Base-by-base conservation (phyloP, 1,139 yeast genomes). In the Sugiyamaella xylanicola region DNA sequence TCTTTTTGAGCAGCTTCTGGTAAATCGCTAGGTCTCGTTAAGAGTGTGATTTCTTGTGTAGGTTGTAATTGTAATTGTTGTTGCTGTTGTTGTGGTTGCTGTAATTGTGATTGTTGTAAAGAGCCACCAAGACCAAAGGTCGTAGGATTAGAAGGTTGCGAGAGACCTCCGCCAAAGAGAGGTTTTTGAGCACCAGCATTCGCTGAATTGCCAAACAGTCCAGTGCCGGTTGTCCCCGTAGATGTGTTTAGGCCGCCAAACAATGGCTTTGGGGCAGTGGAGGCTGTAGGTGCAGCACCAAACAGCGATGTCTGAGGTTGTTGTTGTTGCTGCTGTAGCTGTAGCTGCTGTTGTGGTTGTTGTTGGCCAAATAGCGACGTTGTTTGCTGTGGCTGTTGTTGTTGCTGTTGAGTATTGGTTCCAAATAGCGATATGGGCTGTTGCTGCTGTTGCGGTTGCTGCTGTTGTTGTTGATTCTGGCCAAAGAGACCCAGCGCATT, bases 1-100 rank as follows among this genome's bases (percentile, higher is more conserved):
- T 90, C 89, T 64, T 82, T 85, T 64, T 91, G 91, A 42, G 82
- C 77, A 11, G 81, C 82, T 43, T 79, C 84, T 0, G 98, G 96
- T 48, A 93, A 77, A 62, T 92, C 98, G 11, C 87, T 85, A 2
- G 92, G 93, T 54, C 95, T 79, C 0, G 97, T 89, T 80, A 92
- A 83, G 4, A 96, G 87, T 2, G 93, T 59, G 48, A 53, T 55
- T 43, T 50, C 51, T 35, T 29, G 52, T 42, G 68, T 76, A 36
- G 68, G 76, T 52, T 70, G 77, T 54, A 66, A 73, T 44, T 63
- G 73, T 48, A 62, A 69, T 51, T 64, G 74, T 56, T 65, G 71
- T 50, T 61, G 67, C 29, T 61, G 63, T 13, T 17, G 41, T 15
- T 11, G 13, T 32, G 16, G 42, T 39, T 35, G 48, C 17, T 44